Percentiles rank a stretch among this genome's conserved stretches.
Evolutionary conservation across 768 basidiomycete species (phyloP).

Genomic region (Cystobasidium onofrii): DNA sequence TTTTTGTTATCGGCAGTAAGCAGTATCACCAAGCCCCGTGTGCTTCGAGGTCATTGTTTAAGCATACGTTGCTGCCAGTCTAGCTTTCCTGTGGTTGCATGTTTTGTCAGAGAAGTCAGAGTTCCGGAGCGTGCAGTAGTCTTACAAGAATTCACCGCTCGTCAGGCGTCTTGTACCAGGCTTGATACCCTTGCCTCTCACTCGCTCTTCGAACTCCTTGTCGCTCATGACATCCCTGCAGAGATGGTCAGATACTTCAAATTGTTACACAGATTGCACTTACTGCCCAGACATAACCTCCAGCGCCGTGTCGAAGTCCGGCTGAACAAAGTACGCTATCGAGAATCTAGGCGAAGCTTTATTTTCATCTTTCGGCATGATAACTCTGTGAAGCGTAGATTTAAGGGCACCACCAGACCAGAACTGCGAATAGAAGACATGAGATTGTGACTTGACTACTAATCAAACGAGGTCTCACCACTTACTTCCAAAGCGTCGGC

Average conservation of each 20-base stretch:
- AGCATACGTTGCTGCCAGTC: conserved; percentile 20
- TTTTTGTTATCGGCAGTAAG: too few species aligned
- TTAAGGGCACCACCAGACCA: conserved; percentile 12
- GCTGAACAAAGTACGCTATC: conserved; percentile 15
- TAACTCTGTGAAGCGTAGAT: conserved; percentile 6
- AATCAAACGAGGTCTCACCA: neutral
- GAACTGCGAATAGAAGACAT: neutral
- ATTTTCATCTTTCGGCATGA: conserved; percentile 12
- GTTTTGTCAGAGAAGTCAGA: neutral
- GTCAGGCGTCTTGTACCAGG: conserved; percentile 14
- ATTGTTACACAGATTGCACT: neutral
- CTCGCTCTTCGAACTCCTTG: neutral
- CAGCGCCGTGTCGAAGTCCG: conserved; percentile 1
- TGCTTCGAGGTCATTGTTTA: neutral
- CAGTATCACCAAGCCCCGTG: too few species aligned
- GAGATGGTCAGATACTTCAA: neutral
- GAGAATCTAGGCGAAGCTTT: neutral
- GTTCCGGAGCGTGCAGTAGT: neutral
- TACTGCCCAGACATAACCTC: neutral
- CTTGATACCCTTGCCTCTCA: conserved; percentile 16
- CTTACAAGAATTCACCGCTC: conserved; percentile 18
- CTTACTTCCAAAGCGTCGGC: conserved; percentile 17
- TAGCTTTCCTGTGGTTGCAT: conserved; percentile 6
- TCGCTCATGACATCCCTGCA: neutral
- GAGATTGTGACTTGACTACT: neutral